Base-by-base conservation (phyloP, 257 asterid genomes). In the Petunia axillaris region DNA sequence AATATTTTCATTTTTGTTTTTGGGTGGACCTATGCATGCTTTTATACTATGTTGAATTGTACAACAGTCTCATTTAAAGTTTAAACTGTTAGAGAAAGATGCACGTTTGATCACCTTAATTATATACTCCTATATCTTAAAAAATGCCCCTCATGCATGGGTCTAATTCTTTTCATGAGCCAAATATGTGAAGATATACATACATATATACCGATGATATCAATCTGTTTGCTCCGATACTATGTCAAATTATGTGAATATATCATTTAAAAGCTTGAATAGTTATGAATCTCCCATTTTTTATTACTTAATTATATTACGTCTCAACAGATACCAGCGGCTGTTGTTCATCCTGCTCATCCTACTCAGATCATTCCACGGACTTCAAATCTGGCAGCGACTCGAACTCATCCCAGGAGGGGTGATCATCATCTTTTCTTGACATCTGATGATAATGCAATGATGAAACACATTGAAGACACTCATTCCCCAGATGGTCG, bases 401-500 rank as follows among this genome's bases (percentile, higher is more conserved):
- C 83, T 11, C 70, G 79, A 59, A 81, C 80, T 71, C 81, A 62
- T 10, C 78, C 73, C 81, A 67, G 16, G 77, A 87, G 82, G 82
- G 89, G 85, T 16, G 96, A 84, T 39, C 85, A 85, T 13, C 92
- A 86, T 64, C 4, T 79, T 62, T 82, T 85, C 77, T 64, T 88
- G 46, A 63, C 90, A 0, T 83, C 93, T 0, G 98, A 93, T 48
- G 97, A 93, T 16, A 82, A 50, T 41, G 84, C 87, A 7, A 88
- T 91, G 86, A 83, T 85, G 87, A 89, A 83, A 82, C 95, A 88
- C 44, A 83, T 93, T 50, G 60, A 52, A 68, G 83, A 71, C 50
- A 85, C 88, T 11, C 95, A 91, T 80, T 87, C 87, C 38, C 91
- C 91, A 0, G 93, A 91, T 62, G 84, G 88, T 0, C 89, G 87